Percentiles rank a stretch among this genome's conserved stretches.
These are phyloP conservation scores for Sporothrix brasiliensis DNA, from an alignment of 2,329 filamentous ascomycete genomes.

Conservation along the genomic window DNA sequence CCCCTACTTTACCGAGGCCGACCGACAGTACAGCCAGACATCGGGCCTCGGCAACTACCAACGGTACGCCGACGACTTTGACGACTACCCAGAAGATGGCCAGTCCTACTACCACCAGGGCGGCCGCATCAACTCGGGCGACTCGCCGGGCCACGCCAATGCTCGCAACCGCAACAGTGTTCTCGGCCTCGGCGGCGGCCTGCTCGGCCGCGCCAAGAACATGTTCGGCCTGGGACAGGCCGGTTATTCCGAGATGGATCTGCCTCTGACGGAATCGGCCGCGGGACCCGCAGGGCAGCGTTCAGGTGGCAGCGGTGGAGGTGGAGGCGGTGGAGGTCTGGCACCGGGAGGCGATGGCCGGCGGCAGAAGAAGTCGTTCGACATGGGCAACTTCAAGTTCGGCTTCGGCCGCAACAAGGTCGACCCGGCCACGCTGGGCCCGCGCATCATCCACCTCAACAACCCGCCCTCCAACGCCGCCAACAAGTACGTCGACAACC, in stretches of 20 bases:
- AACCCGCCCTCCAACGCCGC: conserved; percentile 87
- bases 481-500: conserved; percentile 94
- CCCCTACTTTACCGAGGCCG: conserved; percentile 50
- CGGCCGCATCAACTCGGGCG: conserved; percentile 58
- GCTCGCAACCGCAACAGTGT: conserved; percentile 86
- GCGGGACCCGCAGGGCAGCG: conserved; percentile 46
- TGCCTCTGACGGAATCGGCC: conserved; percentile 81
- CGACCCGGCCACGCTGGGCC: conserved; percentile 88
- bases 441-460: conserved; percentile 92
- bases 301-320: conserved; percentile 1
- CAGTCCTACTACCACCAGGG: conserved; percentile 82
- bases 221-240: conserved; percentile 79
- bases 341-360: conserved; percentile 41
- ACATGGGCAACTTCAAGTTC: conserved; percentile 83
- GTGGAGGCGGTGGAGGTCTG: conserved; percentile 29
- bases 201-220: conserved; percentile 85
- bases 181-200: conserved; percentile 79
- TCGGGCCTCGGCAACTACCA: conserved; percentile 87
- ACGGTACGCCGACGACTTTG: conserved; percentile 83
- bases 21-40: conserved; percentile 68
- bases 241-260: conserved; percentile 96
- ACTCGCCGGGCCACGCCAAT: conserved; percentile 51
- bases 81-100: conserved; percentile 78
- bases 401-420: conserved; percentile 82
- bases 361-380: conserved; percentile 60